Conservation (phyloP, 2,329 filamentous ascomycete genomes). For the Colletotrichum tropicicola region DNA sequence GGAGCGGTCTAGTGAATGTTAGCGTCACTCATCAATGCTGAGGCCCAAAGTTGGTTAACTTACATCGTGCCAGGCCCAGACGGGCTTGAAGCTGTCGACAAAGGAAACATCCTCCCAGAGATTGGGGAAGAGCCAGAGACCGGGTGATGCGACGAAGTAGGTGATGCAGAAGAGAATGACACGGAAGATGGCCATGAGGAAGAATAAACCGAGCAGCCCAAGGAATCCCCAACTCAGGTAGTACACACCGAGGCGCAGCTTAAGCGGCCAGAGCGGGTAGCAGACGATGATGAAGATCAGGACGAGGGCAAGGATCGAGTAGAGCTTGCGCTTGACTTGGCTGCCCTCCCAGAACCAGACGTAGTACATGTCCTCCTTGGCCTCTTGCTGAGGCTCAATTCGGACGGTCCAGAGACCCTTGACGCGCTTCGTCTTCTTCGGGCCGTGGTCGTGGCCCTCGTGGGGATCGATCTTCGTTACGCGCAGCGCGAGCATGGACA, state of each 20-base stretch:
- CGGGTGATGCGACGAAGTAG: slow-evolving; percentile 84
- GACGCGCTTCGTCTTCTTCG: slow-evolving; percentile 84
- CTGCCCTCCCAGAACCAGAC: slow-evolving; percentile 96
- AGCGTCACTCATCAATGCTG: not conserved
- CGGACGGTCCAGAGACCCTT: slow-evolving; percentile 97
- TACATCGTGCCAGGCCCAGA: slow-evolving; percentile 99
- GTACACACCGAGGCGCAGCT: slow-evolving; percentile 93
- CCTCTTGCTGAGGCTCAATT: slow-evolving; percentile 96
- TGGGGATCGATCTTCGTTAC: slow-evolving; percentile 85
- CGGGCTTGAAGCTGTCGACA: slow-evolving; percentile 93
- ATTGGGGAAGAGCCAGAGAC: slow-evolving; percentile 98
- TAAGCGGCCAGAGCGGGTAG: slow-evolving; percentile 95
- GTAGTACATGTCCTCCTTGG: slow-evolving; percentile 88
- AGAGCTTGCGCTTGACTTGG: slow-evolving; percentile 93
- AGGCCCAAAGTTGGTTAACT: slow-evolving; percentile 41
- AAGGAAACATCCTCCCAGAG: slow-evolving; percentile 99
- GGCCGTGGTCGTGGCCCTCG: slow-evolving; percentile 75
- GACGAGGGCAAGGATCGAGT: slow-evolving; percentile 83
- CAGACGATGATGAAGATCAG: slow-evolving; percentile 89
- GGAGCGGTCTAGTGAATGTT: slow-evolving; percentile 43
- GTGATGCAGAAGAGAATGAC: slow-evolving; percentile 94
- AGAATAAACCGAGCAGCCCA: slow-evolving; percentile 90
- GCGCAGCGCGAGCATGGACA: slow-evolving; percentile 92
- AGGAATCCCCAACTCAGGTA: slow-evolving; percentile 96
- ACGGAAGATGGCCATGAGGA: slow-evolving; percentile 96